These are phyloP conservation scores for Citrus sp. DNA, from an alignment of 345 rosid genomes.

Conservation along the genomic window DNA sequence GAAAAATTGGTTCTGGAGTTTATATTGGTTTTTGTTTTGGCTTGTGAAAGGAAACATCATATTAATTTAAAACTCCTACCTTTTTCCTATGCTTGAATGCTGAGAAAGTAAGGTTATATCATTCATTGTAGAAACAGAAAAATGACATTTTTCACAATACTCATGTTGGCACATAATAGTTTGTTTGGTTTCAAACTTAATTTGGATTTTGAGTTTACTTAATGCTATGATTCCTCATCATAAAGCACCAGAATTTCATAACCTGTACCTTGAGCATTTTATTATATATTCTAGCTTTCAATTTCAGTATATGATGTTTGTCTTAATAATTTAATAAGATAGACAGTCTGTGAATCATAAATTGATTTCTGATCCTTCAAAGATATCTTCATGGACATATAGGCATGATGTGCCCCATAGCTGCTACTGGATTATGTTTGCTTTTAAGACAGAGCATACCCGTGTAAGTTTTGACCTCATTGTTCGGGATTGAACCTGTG, in stretches of 20 bases:
- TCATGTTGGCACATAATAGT: background rate
- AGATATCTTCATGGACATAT: background rate
- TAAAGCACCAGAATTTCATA: background rate
- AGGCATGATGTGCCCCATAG: background rate
- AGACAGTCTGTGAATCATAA: background rate
- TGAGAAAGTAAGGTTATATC: background rate
- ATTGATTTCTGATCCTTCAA: background rate
- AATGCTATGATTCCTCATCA: background rate
- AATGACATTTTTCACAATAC: background rate
- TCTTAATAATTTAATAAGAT: background rate
- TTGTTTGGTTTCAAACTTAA: background rate
- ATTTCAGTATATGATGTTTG: too few relatives aligned
- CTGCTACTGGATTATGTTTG: background rate
- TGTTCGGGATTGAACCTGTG: background rate
- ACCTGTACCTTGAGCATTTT: background rate
- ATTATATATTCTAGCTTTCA: background rate
- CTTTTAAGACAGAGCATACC: background rate
- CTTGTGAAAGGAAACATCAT: background rate
- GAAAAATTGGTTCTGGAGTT: background rate
- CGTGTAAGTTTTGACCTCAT: background rate
- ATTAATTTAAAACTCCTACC: background rate
- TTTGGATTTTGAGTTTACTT: background rate
- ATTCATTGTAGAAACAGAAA: background rate
- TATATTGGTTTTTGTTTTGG: background rate
- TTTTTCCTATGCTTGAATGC: background rate